phyloP scores from a whole-genome alignment of 2,329 filamentous ascomycete species.

The Pseudogymnoascus sp. region DNA sequence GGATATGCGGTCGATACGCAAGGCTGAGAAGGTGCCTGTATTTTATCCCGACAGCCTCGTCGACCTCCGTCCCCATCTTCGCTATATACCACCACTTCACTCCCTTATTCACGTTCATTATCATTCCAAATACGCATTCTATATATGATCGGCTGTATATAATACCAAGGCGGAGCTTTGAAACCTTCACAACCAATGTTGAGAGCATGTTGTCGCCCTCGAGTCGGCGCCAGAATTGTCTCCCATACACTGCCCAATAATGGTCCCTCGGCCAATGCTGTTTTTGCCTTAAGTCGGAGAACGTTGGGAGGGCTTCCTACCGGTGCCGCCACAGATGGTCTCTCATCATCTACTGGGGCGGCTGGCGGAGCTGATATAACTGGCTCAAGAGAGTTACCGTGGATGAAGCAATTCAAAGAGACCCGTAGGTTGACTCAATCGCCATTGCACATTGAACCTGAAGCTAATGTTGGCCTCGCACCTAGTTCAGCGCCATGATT shows the following conservation, averaged over 20 bases:
- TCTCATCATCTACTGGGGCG: background rate
- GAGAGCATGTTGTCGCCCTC: conserved; percentile 1
- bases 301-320: background rate
- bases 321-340: background rate
- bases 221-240: background rate
- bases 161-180: background rate
- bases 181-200: conserved; percentile 1
- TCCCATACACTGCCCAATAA: background rate
- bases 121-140: background rate
- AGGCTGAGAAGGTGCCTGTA: background rate
- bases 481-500: background rate
- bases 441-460: background rate
- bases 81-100: background rate
- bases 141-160: background rate
- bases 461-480: background rate
- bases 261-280: background rate
- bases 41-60: background rate
- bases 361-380: background rate
- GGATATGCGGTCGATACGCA: background rate
- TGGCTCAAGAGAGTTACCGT: background rate
- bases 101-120: background rate
- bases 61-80: background rate
- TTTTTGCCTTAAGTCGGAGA: background rate
- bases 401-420: conserved; percentile 9
- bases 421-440: background rate